phyloP scores from a whole-genome alignment of 139 green algal species.

The Mesotaenium endlicherianum region DNA sequence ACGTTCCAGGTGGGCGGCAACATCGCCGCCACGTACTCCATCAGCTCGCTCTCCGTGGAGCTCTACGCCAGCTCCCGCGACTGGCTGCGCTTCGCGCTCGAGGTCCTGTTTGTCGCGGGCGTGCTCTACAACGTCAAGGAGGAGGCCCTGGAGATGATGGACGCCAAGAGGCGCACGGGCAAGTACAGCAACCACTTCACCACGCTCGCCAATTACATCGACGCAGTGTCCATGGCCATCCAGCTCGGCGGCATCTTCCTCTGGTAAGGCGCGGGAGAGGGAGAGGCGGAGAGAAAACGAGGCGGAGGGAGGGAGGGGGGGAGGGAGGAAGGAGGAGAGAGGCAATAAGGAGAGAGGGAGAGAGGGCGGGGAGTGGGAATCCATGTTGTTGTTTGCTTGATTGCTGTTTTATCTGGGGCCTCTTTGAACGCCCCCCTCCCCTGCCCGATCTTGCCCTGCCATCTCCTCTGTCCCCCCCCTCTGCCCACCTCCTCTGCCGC shows the following conservation, averaged over 20 bases:
- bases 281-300: not conserved
- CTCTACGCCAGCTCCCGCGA: not conserved
- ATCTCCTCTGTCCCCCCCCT: not conserved
- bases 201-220: conserved; percentile 65
- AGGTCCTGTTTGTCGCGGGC: not conserved
- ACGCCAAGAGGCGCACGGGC: not conserved
- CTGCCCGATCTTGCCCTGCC: not conserved
- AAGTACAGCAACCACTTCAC: conserved; percentile 52
- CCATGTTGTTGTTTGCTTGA: too few relatives aligned
- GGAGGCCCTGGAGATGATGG: not conserved
- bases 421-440: too few relatives aligned
- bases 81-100: not conserved
- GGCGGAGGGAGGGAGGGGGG: not conserved
- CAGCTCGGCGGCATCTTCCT: conserved; percentile 61
- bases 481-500: not conserved
- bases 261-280: conserved; percentile 56
- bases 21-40: conserved; percentile 5
- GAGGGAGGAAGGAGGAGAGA: not conserved
- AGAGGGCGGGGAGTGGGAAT: not conserved
- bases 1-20: conserved; percentile 33
- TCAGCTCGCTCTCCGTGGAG: not conserved
- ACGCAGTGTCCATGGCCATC: conserved; percentile 65
- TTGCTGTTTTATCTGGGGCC: too few relatives aligned
- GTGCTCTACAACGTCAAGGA: not conserved
- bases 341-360: not conserved